These are phyloP conservation scores for Raphanus raphanistrum DNA, from an alignment of 345 rosid species.

Conservation along the genomic window DNA sequence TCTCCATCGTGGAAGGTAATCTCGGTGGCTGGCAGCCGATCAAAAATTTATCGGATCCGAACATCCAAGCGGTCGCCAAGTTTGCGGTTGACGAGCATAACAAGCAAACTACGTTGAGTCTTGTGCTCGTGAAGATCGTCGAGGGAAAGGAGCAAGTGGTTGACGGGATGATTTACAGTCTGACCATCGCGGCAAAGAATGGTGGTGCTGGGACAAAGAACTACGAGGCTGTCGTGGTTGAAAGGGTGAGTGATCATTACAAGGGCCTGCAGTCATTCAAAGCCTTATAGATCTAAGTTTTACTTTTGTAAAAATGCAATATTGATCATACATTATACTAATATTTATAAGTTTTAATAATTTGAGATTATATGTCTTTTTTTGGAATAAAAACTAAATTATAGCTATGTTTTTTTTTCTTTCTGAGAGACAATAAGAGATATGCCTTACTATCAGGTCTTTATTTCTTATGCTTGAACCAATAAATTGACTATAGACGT, in stretches of 20 bases:
- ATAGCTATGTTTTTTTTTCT: too few relatives aligned
- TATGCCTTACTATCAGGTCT: too few relatives aligned
- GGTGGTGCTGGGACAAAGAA: neutral
- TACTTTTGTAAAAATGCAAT: neutral
- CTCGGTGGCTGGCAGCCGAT: conserved; percentile 51
- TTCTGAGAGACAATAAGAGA: too few relatives aligned
- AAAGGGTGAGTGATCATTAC: conserved; percentile 39
- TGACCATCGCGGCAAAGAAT: conserved; percentile 40
- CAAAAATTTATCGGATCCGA: conserved; percentile 37
- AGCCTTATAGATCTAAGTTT: conserved; percentile 20
- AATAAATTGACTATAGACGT: too few relatives aligned
- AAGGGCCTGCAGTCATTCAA: conserved; percentile 31
- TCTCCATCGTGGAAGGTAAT: conserved; percentile 12
- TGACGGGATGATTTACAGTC: conserved; percentile 51
- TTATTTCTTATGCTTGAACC: neutral
- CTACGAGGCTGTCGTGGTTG: conserved; percentile 58
- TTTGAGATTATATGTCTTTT: neutral
- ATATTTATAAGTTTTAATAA: neutral
- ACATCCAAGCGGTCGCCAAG: conserved; percentile 46
- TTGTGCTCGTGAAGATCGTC: conserved; percentile 38
- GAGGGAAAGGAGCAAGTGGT: conserved; percentile 59
- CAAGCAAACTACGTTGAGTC: conserved; percentile 22
- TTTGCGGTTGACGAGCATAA: conserved; percentile 42
- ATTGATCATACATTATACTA: too few relatives aligned
- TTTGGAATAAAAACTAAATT: too few relatives aligned